These are phyloP conservation scores for Botrytis porri DNA, from an alignment of 2,329 filamentous ascomycete species.

Conservation along the genomic window DNA sequence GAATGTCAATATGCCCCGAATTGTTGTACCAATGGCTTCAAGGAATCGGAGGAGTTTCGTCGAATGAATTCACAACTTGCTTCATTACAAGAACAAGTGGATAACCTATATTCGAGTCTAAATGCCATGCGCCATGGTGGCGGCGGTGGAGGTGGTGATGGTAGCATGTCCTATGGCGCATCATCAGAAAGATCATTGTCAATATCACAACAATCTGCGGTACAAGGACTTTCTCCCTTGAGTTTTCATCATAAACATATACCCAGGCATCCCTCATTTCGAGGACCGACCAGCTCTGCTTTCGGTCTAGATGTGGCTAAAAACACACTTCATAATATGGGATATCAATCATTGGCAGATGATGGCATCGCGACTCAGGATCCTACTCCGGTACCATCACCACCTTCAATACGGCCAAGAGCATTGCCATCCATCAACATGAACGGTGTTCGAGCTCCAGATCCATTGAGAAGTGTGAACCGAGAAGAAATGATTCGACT, in stretches of 20 bases:
- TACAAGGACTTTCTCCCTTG: conserved; percentile 28
- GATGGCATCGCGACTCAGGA: conserved; percentile 58
- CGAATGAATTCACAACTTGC: conserved; percentile 72
- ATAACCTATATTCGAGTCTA: conserved; percentile 70
- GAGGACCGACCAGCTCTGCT: conserved; percentile 79
- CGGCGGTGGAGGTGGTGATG: conserved; percentile 20
- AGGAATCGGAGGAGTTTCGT: conserved; percentile 88
- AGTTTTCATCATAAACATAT: conserved; percentile 26
- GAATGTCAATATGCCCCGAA: conserved; percentile 64
- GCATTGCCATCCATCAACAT: conserved; percentile 22
- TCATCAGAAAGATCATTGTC: conserved; percentile 34
- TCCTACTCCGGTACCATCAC: conserved; percentile 44
- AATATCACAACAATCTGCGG: conserved; percentile 29
- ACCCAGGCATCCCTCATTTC: conserved; percentile 58
- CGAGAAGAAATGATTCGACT: conserved; percentile 78
- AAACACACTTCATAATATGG: conserved; percentile 84
- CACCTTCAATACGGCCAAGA: conserved; percentile 28
- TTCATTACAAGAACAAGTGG: conserved; percentile 79
- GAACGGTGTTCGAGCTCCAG: conserved; percentile 52
- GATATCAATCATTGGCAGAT: conserved; percentile 67
- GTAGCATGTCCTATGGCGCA: conserved; percentile 15
- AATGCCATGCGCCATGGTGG: conserved; percentile 43
- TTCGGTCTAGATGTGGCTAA: conserved; percentile 87
- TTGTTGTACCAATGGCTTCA: conserved; percentile 74
- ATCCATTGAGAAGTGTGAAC: conserved; percentile 76